Base-by-base conservation (phyloP, 495 filamentous ascomycete genomes). In the Hyaloscypha hepaticicola region DNA sequence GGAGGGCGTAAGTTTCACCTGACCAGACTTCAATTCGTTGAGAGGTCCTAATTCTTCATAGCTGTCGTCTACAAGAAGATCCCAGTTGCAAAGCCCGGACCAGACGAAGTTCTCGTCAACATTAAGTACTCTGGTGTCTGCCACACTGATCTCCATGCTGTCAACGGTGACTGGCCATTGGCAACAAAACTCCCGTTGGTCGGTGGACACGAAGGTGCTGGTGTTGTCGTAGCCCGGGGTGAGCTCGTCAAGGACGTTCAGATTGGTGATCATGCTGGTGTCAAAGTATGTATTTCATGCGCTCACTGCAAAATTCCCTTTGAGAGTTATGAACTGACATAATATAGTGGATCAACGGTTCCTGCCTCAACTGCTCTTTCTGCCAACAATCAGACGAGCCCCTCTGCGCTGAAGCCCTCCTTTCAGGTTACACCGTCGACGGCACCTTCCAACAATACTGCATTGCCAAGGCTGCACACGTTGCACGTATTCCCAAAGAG, bases 91-190 rank as follows among this genome's bases (percentile, higher is more conserved):
- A 83, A 85, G 70, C 93, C 93, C 4, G 89, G 86, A 4, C 86
- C 93, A 2, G 92, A 96, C 77, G 89, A 97, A 76, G 89, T 97
- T 67, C 85, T 96, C 45, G 79, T 97, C 75, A 92, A 96, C 78
- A 87, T 97, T 80, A 91, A 91, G 75, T 97, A 88, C 83, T 89
- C 90, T 7, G 93, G 93, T 73, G 93, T 97, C 63, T 96, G 93
- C 81, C 92, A 96, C 80, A 96, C 93, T 0, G 90, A 92, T 72
- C 73, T 78, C 61, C 76, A 78, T 62, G 91, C 92, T 58, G 80
- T 93, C 77, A 90, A 88, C 59, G 92, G 93, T 66, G 90, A 96
- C 78, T 96, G 92, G 92, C 93, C 93, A 12, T 75, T 96, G 49
- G 72, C 79, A 6, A 84, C 84, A 66, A 96, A 96, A 78, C 76